Evolutionary conservation across 108 stramenopile genomes (phyloP), one percentile per base, ranked within the genome.

Genomic region (Schizochytrium sp.): DNA sequence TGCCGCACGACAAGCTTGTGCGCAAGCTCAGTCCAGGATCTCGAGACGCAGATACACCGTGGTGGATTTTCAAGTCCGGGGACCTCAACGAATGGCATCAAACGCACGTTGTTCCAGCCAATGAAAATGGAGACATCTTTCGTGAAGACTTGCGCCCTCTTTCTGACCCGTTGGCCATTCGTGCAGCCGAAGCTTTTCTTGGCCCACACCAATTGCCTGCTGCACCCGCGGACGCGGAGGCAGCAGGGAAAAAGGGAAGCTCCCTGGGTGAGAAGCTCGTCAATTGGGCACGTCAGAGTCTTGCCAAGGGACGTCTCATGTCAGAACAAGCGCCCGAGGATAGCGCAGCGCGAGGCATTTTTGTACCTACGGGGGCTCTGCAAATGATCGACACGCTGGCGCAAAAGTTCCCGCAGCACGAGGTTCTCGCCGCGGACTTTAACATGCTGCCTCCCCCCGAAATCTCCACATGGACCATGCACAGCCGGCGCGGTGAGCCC

Each of bases 1-100:
- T 89, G 71, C 88, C 88, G 47, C 88, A 89, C 57, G 88, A 89
- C 88, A 89, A 89, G 57, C 60, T 72, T 5, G 58, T 60, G 21
- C 23, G 87, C 21, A 60, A 5, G 63, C 8, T 69, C 34, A 18
- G 18, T 41, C 34, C 63, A 69, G 8, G 3, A 23, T 41, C 43
- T n/a, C 60, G 43, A 14, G 21, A 34, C 34, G 34, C 34, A 16
- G 63, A 21, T 21, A 44, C 10, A 12, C 45, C 45, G 45, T 83
- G 76, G 76, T 83, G 76, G 76, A 53, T 83, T 45, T 83, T 25
- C 48, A 19, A 12, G 76, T 23, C 76, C 5, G 51, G 6, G 12
- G 76, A 83, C 28, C 14, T 53, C 6, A 18, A 16, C 76, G 10
- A 83, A 45, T 83, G 76, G 76, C 23, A 53, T 45, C 76, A 83